phyloP scores from a whole-genome alignment of 1,284 basidiomycete species.

The Cutaneotrichosporon spelunceum region DNA sequence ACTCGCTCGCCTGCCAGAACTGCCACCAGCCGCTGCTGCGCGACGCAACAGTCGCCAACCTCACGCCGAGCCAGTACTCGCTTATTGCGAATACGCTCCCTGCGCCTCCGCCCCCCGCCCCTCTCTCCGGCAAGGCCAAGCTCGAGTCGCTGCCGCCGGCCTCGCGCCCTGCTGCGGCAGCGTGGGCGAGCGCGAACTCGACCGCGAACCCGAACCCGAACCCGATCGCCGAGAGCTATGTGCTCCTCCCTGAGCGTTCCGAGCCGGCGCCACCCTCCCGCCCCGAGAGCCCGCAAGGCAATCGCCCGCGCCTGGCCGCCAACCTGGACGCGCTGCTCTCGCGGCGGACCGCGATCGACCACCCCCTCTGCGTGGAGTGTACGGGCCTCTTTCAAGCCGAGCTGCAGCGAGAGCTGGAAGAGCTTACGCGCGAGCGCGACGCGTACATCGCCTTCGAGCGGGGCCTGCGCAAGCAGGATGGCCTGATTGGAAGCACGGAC shows the following conservation, averaged over 20 bases:
- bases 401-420: slow-evolving; percentile 78
- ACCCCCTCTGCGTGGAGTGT: slow-evolving; percentile 93
- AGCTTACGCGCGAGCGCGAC: slow-evolving; percentile 85
- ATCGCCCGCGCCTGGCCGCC: slow-evolving; percentile 26
- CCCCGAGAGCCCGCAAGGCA: slow-evolving; percentile 5
- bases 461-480: slow-evolving; percentile 61
- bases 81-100: slow-evolving; percentile 72
- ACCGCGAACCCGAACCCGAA: too few relatives aligned
- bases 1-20: slow-evolving; percentile 41
- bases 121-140: slow-evolving; percentile 57
- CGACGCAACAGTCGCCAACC: slow-evolving; percentile 76
- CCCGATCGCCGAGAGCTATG: slow-evolving; percentile 70
- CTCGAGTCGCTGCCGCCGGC: slow-evolving; percentile 60
- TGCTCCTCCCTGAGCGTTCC: slow-evolving; percentile 67
- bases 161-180: slow-evolving; percentile 37
- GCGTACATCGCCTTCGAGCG: slow-evolving; percentile 89
- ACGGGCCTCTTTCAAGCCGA: slow-evolving; percentile 74
- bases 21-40: slow-evolving; percentile 69
- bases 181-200: slow-evolving; percentile 56
- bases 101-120: slow-evolving; percentile 24
- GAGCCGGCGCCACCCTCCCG: slow-evolving; percentile 28
- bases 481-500: slow-evolving; percentile 40
- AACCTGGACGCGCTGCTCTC: slow-evolving; percentile 73
- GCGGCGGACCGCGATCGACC: slow-evolving; percentile 77
- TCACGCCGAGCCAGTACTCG: slow-evolving; percentile 79